A percentile compares a stretch with the other conserved stretches of the same genome.
Evolutionary conservation across 768 basidiomycete species (phyloP).

Genomic region (Trametes maxima): DNA sequence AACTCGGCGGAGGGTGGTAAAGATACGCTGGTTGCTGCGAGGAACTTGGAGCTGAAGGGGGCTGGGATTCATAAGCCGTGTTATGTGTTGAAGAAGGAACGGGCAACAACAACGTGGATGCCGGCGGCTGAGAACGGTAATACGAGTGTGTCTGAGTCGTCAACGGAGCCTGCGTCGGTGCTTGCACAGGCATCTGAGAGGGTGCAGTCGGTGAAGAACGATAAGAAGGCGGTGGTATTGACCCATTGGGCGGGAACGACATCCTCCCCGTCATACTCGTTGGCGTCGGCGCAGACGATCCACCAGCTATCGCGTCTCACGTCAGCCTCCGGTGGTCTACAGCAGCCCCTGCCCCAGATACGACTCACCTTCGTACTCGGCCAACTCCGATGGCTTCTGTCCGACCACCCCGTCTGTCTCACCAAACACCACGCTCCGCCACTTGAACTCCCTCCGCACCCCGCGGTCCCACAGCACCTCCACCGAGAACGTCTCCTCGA

Average conservation of each 20-base stretch:
- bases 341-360: background rate
- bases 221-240: slow-evolving; percentile 1
- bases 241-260: background rate
- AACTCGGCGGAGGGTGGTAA: slow-evolving; percentile 24
- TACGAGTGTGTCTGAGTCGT: background rate
- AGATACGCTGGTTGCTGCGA: slow-evolving; percentile 22
- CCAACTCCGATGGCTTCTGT: slow-evolving; percentile 66
- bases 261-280: background rate
- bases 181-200: slow-evolving; percentile 1
- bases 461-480: slow-evolving; percentile 83
- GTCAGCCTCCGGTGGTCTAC: too few species aligned
- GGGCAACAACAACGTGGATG: background rate
- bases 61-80: background rate
- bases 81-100: slow-evolving; percentile 24
- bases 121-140: slow-evolving; percentile 28
- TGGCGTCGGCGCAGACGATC: background rate
- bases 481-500: slow-evolving; percentile 69
- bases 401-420: slow-evolving; percentile 69
- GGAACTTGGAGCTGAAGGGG: slow-evolving; percentile 13
- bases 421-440: slow-evolving; percentile 81
- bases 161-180: too few species aligned
- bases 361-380: slow-evolving; percentile 43
- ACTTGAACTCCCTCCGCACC: slow-evolving; percentile 76
- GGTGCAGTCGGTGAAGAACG: background rate
- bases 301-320: background rate